These are phyloP conservation scores for Tothia fuscella DNA, from an alignment of 2,329 filamentous ascomycete genomes.

Conservation along the genomic window DNA sequence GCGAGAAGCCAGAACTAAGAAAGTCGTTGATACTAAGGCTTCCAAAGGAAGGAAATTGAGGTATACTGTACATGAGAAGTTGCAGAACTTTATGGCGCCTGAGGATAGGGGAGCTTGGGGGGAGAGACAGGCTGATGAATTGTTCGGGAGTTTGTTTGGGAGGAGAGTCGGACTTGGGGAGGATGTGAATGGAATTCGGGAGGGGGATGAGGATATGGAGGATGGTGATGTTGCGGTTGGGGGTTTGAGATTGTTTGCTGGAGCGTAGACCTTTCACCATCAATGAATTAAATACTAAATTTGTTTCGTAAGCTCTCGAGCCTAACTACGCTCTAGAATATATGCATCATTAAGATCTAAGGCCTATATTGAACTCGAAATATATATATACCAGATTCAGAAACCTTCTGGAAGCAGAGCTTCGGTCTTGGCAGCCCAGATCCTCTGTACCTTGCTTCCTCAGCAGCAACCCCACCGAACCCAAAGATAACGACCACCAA, in stretches of 20 bases:
- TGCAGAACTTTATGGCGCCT: constrained; percentile 96
- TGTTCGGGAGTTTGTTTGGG: constrained; percentile 40
- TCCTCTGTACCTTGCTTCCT: no score
- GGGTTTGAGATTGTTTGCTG: constrained; percentile 25
- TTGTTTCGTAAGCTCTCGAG: no score
- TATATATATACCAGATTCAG: no score
- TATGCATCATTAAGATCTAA: no score
- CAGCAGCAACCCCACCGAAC: no score
- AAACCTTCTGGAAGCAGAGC: no score
- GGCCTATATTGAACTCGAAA: no score
- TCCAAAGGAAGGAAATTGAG: constrained; percentile 91
- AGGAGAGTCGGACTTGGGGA: constrained; percentile 32
- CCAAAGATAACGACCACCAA: no score
- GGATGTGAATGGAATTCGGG: constrained; percentile 23
- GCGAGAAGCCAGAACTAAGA: constrained; percentile 71
- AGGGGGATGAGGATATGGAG: constrained; percentile 22
- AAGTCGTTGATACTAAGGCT: constrained; percentile 81
- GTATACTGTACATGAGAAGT: constrained; percentile 90
- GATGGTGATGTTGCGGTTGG: constrained; percentile 25
- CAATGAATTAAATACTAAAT: no score
- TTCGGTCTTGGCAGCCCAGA: no score
- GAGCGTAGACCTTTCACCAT: no score
- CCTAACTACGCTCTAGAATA: no score
- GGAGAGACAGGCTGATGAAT: constrained; percentile 59
- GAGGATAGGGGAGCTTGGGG: constrained; percentile 76